Conservation (phyloP, 176 grass and related monocot species). For the Elaeis guineensis region DNA sequence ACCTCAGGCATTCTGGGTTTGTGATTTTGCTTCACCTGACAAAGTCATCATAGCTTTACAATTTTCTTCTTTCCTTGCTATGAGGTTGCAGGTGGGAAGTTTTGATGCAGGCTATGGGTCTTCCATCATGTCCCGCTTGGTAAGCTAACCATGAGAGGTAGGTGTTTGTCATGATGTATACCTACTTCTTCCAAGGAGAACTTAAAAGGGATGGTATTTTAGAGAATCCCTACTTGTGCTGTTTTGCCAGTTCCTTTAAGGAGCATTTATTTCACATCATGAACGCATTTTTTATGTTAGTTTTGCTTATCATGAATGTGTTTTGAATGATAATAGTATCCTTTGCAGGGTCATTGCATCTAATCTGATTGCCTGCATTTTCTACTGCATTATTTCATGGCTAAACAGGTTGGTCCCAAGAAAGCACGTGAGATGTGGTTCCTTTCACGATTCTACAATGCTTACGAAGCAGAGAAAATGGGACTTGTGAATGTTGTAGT, state of each 20-base stretch:
- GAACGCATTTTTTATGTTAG: no score
- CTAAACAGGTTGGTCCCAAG: constrained; percentile 65
- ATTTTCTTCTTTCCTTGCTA: constrained; percentile 1
- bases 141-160: constrained; percentile 29
- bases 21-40: no score
- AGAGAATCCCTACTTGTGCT: neutral
- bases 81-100: constrained; percentile 56
- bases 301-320: no score
- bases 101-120: constrained; percentile 97
- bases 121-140: constrained; percentile 88
- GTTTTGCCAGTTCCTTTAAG: neutral
- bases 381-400: constrained; percentile 1
- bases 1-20: no score
- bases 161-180: neutral
- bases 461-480: constrained; percentile 82
- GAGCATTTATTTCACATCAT: no score
- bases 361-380: neutral
- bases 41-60: neutral
- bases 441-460: constrained; percentile 69
- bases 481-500: constrained; percentile 84
- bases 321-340: no score
- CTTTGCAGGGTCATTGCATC: neutral
- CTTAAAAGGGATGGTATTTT: neutral
- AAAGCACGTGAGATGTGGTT: constrained; percentile 92
- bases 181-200: neutral